Evolutionary conservation across 768 basidiomycete species (phyloP).

Genomic region (Termitomyces sp.): DNA sequence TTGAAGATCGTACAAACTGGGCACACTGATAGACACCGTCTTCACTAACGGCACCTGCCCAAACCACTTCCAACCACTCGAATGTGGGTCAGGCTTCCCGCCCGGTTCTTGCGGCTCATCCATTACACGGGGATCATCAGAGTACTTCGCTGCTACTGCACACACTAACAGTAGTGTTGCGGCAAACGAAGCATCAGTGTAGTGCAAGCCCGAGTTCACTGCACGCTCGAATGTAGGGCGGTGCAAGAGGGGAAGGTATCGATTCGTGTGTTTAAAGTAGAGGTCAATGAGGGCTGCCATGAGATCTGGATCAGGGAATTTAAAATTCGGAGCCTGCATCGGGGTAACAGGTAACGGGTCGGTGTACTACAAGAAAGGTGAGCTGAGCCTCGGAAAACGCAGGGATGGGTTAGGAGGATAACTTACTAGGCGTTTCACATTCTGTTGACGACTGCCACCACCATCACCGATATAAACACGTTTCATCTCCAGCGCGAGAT

Average conservation of each 20-base stretch:
- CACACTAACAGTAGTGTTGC: constrained; percentile 63
- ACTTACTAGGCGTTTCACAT: background rate
- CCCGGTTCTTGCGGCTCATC: constrained; percentile 11
- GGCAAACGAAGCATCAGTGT: constrained; percentile 46
- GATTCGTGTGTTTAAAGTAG: constrained; percentile 59
- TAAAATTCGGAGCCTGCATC: constrained; percentile 18
- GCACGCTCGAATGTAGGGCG: constrained; percentile 58
- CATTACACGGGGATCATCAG: constrained; percentile 54
- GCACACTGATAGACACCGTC: constrained; percentile 51
- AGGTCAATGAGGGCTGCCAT: constrained; percentile 47
- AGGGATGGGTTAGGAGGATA: background rate
- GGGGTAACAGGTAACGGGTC: constrained; percentile 13
- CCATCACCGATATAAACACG: constrained; percentile 38
- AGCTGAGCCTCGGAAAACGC: background rate
- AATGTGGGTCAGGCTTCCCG: constrained; percentile 27
- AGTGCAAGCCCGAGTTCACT: constrained; percentile 45
- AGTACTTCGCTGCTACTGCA: constrained; percentile 58
- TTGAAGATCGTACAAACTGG: constrained; percentile 72
- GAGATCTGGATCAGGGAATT: constrained; percentile 51
- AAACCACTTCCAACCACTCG: constrained; percentile 64
- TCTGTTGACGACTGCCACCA: background rate
- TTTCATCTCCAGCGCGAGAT: constrained; percentile 51
- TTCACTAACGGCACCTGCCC: constrained; percentile 60
- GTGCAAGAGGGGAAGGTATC: constrained; percentile 64
- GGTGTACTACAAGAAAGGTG: constrained; percentile 20